These are phyloP conservation scores for Neurospora crassa DNA, from an alignment of 2,329 filamentous ascomycete species.

Conservation along the genomic window DNA sequence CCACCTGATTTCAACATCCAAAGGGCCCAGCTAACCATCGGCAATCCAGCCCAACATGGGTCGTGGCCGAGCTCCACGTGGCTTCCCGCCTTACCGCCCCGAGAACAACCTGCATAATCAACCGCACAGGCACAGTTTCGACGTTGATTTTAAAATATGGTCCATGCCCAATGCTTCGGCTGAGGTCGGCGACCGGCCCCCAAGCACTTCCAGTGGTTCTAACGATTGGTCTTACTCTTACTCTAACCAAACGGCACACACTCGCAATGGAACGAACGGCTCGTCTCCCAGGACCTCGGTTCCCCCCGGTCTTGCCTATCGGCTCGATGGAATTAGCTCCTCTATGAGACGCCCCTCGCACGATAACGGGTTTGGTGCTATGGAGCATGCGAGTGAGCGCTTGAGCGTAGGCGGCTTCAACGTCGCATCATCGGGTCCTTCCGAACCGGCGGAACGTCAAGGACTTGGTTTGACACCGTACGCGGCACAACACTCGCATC, in stretches of 20 bases:
- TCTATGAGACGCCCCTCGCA: neutral
- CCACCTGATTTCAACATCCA: neutral
- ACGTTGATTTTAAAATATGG: neutral
- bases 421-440: neutral
- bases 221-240: neutral
- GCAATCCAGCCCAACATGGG: neutral
- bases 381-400: neutral
- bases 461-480: neutral
- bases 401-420: neutral
- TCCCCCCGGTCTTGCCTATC: neutral
- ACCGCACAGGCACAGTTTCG: neutral
- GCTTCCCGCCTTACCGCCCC: neutral
- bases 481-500: neutral
- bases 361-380: neutral
- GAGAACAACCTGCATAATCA: neutral
- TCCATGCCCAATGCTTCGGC: neutral
- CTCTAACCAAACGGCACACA: neutral
- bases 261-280: neutral
- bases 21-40: neutral
- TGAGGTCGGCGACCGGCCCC: neutral
- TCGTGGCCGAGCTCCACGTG: neutral
- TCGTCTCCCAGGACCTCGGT: neutral
- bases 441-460: neutral
- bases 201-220: neutral
- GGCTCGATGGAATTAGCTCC: neutral